Conservation (phyloP, 768 basidiomycete species). For the Fistulinella prunicolor region DNA sequence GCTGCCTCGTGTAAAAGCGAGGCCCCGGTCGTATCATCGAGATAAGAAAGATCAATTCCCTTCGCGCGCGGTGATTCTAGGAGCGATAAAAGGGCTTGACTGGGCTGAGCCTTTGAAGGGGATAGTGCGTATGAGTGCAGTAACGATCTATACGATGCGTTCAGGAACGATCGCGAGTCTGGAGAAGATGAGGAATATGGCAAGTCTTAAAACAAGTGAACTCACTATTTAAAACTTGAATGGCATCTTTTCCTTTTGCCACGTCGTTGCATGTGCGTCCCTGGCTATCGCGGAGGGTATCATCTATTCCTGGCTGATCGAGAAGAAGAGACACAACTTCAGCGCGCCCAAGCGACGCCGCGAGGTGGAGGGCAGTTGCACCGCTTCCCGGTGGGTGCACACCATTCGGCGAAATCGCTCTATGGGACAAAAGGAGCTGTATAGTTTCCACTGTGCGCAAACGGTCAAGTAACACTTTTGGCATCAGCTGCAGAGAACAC, state of each 20-base stretch:
- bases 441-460: constrained; percentile 60
- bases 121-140: constrained; percentile 74
- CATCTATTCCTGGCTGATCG: constrained; percentile 78
- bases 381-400: constrained; percentile 71
- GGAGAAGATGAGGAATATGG: constrained; percentile 6
- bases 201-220: neutral
- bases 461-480: neutral
- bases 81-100: constrained; percentile 48
- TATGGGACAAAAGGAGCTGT: constrained; percentile 62
- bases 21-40: constrained; percentile 75
- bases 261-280: constrained; percentile 72
- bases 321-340: constrained; percentile 76
- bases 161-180: constrained; percentile 79
- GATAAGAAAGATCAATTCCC: constrained; percentile 72
- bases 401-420: constrained; percentile 77
- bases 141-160: constrained; percentile 70
- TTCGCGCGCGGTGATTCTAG: constrained; percentile 67
- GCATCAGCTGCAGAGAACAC: constrained; percentile 23
- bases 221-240: constrained; percentile 68
- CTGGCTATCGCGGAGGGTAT: constrained; percentile 63
- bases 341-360: constrained; percentile 65
- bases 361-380: constrained; percentile 69
- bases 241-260: constrained; percentile 63
- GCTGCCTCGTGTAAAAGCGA: constrained; percentile 88
- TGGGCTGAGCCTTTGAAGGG: constrained; percentile 39